These are phyloP conservation scores for Umbellularia californica DNA, from an alignment of 164 flowering plant species.

Conservation along the genomic window DNA sequence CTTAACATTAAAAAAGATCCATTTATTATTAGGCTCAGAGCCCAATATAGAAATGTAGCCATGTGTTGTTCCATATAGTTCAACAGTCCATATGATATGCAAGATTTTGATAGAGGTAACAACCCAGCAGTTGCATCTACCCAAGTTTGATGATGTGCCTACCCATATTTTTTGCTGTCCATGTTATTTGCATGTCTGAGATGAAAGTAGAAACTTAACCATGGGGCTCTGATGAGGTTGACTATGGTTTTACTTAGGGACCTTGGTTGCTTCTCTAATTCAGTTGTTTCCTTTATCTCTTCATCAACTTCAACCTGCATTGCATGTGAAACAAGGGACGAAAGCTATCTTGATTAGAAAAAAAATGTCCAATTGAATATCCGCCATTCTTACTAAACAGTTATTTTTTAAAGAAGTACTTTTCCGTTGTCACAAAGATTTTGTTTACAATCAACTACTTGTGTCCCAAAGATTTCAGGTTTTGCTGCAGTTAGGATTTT, in stretches of 20 bases:
- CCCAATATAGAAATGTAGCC: too few relatives aligned
- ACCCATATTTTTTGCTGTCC: background rate
- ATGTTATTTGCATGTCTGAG: background rate
- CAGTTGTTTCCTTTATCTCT: background rate
- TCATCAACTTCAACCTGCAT: background rate
- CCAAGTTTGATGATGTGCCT: background rate
- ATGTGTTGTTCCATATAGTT: too few relatives aligned
- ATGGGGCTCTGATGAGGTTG: background rate
- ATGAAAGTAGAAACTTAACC: background rate
- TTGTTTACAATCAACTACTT: too few relatives aligned
- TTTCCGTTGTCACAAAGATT: background rate
- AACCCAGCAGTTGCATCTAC: background rate
- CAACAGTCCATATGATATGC: too few relatives aligned
- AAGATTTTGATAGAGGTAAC: background rate
- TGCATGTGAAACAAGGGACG: background rate
- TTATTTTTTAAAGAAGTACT: background rate
- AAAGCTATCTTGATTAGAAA: background rate
- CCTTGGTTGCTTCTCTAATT: background rate
- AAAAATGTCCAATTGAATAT: background rate
- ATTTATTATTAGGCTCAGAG: too few relatives aligned
- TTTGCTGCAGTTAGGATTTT: too few relatives aligned
- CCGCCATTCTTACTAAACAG: background rate
- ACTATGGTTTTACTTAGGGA: background rate
- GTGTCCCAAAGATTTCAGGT: too few relatives aligned
- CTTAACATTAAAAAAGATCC: too few relatives aligned